Percentiles rank a stretch among this genome's conserved stretches.
Conservation (phyloP, 2,329 filamentous ascomycete species). For the Venturia oleaginea region DNA sequence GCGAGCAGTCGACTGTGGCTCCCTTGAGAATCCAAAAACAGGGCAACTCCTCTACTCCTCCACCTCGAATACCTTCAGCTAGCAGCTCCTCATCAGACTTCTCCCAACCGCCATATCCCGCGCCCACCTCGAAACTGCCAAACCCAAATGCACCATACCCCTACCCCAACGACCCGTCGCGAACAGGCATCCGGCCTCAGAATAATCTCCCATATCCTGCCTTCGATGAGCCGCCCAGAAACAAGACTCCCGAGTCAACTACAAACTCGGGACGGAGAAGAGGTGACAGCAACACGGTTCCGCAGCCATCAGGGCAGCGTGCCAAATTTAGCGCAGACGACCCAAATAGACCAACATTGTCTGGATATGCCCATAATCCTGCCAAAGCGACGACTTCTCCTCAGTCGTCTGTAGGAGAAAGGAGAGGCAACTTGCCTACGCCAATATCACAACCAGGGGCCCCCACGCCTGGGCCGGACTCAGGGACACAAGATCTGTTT, state of each 20-base stretch:
- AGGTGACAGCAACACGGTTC: constrained; percentile 23
- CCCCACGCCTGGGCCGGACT: constrained; percentile 65
- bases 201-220: constrained; percentile 30
- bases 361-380: constrained; percentile 34
- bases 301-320: constrained; percentile 23
- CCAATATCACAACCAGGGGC: constrained; percentile 56
- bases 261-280: constrained; percentile 21
- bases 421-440: constrained; percentile 72
- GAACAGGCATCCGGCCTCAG: constrained; percentile 19
- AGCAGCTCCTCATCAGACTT: not conserved
- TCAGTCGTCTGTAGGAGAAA: constrained; percentile 63
- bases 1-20: constrained; percentile 69
- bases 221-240: constrained; percentile 25
- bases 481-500: constrained; percentile 72
- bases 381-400: constrained; percentile 27
- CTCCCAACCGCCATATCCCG: constrained; percentile 44
- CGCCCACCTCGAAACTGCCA: constrained; percentile 40
- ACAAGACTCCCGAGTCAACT: constrained; percentile 23
- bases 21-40: constrained; percentile 80
- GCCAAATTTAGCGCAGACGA: constrained; percentile 39
- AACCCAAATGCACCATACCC: constrained; percentile 35
- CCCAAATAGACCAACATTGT: constrained; percentile 38
- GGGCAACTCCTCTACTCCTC: constrained; percentile 40
- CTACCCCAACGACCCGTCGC: constrained; percentile 36
- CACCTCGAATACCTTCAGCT: constrained; percentile 26